A percentile compares a stretch with the other conserved stretches of the same genome.
Evolutionary conservation across 2,329 filamentous ascomycete genomes (phyloP).

Genomic region (Pseudophaeomoniella oleicola): DNA sequence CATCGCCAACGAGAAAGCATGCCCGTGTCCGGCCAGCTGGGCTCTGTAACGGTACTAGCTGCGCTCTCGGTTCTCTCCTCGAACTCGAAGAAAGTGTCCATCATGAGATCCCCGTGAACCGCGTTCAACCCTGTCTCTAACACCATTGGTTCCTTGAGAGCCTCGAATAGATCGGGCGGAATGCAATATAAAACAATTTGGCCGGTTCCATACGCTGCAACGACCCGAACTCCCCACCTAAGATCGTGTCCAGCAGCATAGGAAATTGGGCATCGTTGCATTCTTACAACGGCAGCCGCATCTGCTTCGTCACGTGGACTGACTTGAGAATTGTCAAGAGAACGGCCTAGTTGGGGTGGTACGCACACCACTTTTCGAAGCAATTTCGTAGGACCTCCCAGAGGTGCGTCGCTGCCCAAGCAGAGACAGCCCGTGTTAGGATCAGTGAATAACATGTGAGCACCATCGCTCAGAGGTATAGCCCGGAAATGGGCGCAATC

Average conservation of each 20-base stretch:
- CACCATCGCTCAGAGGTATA: constrained; percentile 49
- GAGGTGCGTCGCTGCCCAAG: constrained; percentile 46
- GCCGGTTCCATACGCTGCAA: constrained; percentile 38
- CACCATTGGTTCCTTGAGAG: constrained; percentile 11
- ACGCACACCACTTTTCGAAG: constrained; percentile 44
- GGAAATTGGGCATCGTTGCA: constrained; percentile 27
- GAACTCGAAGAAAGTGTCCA: constrained; percentile 18
- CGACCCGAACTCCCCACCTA: constrained; percentile 41
- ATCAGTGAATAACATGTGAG: constrained; percentile 51
- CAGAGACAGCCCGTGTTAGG: constrained; percentile 41
- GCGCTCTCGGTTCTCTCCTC: not conserved
- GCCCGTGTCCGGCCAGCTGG: not conserved
- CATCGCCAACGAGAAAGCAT: not conserved
- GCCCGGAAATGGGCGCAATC: constrained; percentile 48
- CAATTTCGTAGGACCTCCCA: constrained; percentile 42
- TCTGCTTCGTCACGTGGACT: constrained; percentile 7
- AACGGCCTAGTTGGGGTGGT: constrained; percentile 17
- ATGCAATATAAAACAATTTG: constrained; percentile 46
- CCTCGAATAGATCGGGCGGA: constrained; percentile 39
- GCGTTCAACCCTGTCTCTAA: not conserved
- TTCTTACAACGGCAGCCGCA: constrained; percentile 14
- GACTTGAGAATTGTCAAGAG: constrained; percentile 4
- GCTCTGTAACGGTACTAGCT: not conserved
- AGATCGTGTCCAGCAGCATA: constrained; percentile 45
- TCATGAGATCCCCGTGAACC: constrained; percentile 11